Conservation (phyloP, 768 basidiomycete genomes). For the Pulveroboletus ravenelii region DNA sequence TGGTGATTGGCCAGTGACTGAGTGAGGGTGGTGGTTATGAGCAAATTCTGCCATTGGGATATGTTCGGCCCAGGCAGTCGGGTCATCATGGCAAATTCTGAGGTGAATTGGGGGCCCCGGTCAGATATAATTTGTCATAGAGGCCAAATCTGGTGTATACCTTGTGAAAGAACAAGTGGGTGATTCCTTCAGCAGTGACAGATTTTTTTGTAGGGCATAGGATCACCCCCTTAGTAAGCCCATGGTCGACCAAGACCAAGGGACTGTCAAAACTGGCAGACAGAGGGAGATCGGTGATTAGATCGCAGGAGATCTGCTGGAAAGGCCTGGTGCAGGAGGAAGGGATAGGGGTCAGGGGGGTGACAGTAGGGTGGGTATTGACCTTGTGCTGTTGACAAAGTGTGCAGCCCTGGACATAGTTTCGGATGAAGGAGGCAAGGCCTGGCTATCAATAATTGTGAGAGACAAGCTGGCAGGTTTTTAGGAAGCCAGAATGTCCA, state of each 20-base stretch:
- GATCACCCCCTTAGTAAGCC: not conserved
- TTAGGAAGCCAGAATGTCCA: not conserved
- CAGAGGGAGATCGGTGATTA: fast-evolving
- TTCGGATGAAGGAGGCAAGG: fast-evolving
- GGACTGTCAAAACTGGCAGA: not conserved
- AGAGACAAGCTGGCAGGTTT: not conserved
- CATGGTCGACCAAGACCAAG: not conserved
- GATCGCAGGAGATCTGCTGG: not conserved
- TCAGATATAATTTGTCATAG: not conserved
- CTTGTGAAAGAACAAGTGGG: not conserved
- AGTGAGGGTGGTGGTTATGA: too few species aligned
- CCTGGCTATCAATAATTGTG: not conserved
- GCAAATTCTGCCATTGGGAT: too few species aligned
- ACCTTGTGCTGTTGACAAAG: not conserved
- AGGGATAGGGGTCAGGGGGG: too few species aligned
- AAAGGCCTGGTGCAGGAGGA: not conserved
- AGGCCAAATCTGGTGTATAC: not conserved
- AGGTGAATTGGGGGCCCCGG: too few species aligned
- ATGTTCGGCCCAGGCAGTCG: too few species aligned
- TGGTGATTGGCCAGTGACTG: too few species aligned
- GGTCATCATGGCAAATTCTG: too few species aligned
- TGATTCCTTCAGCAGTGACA: not conserved
- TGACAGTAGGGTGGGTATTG: not conserved
- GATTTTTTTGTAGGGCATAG: not conserved
- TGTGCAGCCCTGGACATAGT: fast-evolving